A percentile compares a stretch with the other conserved stretches of the same genome.
These are phyloP conservation scores for Fusarium xyrophilum DNA, from an alignment of 2,329 filamentous ascomycete genomes.

Conservation along the genomic window DNA sequence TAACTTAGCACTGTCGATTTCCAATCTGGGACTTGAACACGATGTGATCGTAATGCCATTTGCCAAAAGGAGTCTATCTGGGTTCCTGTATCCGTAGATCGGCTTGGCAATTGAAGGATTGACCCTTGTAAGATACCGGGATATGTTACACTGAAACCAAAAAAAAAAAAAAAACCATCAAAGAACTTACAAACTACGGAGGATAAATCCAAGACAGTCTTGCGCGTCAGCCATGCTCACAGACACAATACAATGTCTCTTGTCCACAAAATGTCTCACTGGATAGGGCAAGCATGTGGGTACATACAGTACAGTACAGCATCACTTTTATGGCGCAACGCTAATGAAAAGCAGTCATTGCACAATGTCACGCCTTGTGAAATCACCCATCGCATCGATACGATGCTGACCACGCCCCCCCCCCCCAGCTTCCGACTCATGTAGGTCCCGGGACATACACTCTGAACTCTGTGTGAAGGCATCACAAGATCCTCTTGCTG, in stretches of 20 bases:
- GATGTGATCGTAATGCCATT: constrained; percentile 3
- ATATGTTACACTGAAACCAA: constrained; percentile 9
- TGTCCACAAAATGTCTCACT: constrained; percentile 13
- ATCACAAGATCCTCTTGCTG: not conserved
- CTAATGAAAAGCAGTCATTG: constrained; percentile 1
- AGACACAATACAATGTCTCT: not conserved
- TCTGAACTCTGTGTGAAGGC: not conserved
- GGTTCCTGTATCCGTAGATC: constrained; percentile 37
- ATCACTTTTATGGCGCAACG: constrained; percentile 9
- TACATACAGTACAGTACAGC: not conserved
- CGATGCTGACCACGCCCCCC: constrained; percentile 16
- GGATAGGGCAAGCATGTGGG: not conserved
- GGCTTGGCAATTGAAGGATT: constrained; percentile 21
- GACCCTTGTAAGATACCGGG: not conserved
- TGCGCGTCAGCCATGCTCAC: constrained; percentile 4
- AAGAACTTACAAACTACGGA: constrained; percentile 4
- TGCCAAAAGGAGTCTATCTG: constrained; percentile 1
- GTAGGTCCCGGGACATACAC: constrained; percentile 26
- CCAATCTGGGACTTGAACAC: not conserved
- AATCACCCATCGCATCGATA: constrained; percentile 6
- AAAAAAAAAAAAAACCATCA: not conserved
- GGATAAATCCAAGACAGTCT: constrained; percentile 22
- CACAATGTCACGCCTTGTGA: constrained; percentile 8
- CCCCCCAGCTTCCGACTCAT: constrained; percentile 8
- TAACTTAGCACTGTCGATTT: not conserved